Evolutionary conservation across 1,139 yeast species (phyloP), one percentile per base, ranked within the genome.

Genomic region (Blastobotrys apis): DNA sequence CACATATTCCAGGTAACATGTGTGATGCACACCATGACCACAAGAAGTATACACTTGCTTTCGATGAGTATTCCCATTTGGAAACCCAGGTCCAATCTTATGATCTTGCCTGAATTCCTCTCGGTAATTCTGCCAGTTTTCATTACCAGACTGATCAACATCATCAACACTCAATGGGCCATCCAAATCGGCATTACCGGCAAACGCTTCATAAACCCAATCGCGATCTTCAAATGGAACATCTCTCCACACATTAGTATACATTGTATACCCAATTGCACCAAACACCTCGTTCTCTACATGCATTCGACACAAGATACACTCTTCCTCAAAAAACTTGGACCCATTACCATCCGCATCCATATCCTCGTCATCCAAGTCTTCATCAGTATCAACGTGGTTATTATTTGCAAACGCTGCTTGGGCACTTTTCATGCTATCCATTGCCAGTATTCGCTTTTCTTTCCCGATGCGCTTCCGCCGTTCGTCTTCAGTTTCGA

Each of bases 1-100:
- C 57, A 80, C 66, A 58, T 80, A 85, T 48, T 80, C 79, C 45
- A 77, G 62, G 55, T 82, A 84, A 59, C 98, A 92, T 29, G 77
- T 74, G 53, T 77, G 79, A 63, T 92, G 98, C 80, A 92, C 83
- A 1, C 95, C 94, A 65, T 92, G 98, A 0, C 97, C 95, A 67
- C 98, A 92, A 43, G 95, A 81, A 55, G 82, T 80, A 4, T 88
- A 71, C 1, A 84, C 79, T 5, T 81, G 68, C 43, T 72, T 68
- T 45, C 62, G 48, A 1, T 52, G 47, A 21, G 66, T 48, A n/a
- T 37, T 60, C 4, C 65, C 64, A 19, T 59, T 64, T 1, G 80
- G 76, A 55, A 82, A 84, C 0, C 90, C 90, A 0, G 92, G 94
- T 0, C 94, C 94, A 54, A 83, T 65, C 0, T 78, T 78, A 47